Evolutionary conservation across 2,329 filamentous ascomycete genomes (phyloP).

Genomic region (Cadophora sp.): DNA sequence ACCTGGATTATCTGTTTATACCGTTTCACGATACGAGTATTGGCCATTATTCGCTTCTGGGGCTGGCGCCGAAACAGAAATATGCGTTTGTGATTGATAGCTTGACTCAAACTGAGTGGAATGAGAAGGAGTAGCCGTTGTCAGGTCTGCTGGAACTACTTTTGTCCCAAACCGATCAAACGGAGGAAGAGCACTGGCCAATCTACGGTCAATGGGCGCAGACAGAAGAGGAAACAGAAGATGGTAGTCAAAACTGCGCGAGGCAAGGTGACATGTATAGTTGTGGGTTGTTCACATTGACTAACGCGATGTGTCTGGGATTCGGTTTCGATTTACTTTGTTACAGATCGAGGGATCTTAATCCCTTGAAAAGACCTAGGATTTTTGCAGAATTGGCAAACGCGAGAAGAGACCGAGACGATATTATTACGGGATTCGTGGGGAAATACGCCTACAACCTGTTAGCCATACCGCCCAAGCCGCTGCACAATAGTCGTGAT

Average conservation of each 20-base stretch:
- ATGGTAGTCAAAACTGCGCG: neutral
- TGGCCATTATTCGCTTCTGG: neutral
- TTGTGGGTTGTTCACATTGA: neutral
- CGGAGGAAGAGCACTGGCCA: neutral
- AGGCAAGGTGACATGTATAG: neutral
- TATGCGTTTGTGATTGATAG: conserved; percentile 6
- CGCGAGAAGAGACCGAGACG: neutral
- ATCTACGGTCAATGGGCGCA: neutral
- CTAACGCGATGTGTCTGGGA: neutral
- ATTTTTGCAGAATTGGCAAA: neutral
- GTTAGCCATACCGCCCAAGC: neutral
- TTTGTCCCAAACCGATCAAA: neutral
- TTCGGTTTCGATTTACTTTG: neutral
- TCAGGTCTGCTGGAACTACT: neutral
- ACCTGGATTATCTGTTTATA: conserved; percentile 9
- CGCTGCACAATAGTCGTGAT: neutral
- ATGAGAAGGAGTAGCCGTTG: neutral
- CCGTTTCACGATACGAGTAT: neutral
- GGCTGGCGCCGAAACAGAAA: conserved; percentile 8
- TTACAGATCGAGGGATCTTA: neutral
- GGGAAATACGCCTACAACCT: neutral
- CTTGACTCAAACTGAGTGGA: neutral
- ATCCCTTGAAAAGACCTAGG: neutral
- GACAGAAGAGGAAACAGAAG: neutral
- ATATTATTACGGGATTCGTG: neutral